A percentile compares a stretch with the other conserved stretches of the same genome.
Evolutionary conservation across 78 protist genomes (phyloP).

Genomic region (Dictyostelium citrinum): DNA sequence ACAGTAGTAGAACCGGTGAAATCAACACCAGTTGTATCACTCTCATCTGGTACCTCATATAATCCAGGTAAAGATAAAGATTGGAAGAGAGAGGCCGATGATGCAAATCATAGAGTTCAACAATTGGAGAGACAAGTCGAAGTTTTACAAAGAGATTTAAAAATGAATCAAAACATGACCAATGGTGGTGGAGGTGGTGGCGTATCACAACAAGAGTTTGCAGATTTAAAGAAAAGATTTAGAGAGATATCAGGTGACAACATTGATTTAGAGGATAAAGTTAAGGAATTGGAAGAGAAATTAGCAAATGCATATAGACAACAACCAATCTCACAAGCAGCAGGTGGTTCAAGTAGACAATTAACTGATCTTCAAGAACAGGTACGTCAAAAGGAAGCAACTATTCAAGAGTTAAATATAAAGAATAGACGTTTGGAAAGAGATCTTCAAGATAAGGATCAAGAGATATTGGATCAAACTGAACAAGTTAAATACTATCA

Average conservation of each 20-base stretch:
- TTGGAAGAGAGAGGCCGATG: slow-evolving; percentile 6
- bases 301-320: not conserved
- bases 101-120: slow-evolving; percentile 9
- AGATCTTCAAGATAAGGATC: slow-evolving; percentile 4
- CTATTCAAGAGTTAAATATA: not conserved
- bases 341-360: not conserved
- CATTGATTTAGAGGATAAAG: slow-evolving; percentile 42
- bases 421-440: slow-evolving; percentile 14
- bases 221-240: slow-evolving; percentile 15
- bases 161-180: not conserved
- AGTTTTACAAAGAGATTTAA: not conserved
- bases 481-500: not conserved
- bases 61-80: slow-evolving; percentile 8
- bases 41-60: not conserved
- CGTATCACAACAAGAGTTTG: not conserved
- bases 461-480: not conserved
- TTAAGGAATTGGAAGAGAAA: slow-evolving; percentile 43
- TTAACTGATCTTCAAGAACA: slow-evolving; percentile 46
- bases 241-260: slow-evolving; percentile 48
- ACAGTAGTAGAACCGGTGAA: not conserved
- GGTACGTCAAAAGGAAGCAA: not conserved
- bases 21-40: not conserved
- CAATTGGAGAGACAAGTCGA: slow-evolving; percentile 34
- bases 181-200: not conserved
- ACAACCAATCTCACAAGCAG: not conserved